phyloP scores from a whole-genome alignment of 768 basidiomycete species.

The Bullera alba region DNA sequence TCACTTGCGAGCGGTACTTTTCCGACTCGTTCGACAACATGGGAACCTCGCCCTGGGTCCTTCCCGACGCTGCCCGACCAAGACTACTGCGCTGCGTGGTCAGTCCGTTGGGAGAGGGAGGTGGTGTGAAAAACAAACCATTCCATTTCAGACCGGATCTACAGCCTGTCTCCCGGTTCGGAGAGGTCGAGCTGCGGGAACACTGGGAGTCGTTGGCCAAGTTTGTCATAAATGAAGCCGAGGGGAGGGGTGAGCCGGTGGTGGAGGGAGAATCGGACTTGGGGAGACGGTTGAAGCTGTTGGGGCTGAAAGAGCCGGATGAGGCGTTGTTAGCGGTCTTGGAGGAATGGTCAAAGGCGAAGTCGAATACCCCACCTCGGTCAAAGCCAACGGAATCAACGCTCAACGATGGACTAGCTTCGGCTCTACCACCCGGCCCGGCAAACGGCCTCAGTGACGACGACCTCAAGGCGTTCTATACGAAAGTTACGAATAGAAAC shows the following conservation, averaged over 20 bases:
- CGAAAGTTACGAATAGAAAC: conserved; percentile 21
- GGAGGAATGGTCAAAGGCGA: background rate
- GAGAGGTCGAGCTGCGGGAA: conserved; percentile 56
- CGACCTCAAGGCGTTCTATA: conserved; percentile 7
- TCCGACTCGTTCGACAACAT: conserved; percentile 45
- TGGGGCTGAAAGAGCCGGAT: conserved; percentile 11
- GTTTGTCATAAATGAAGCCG: too few species aligned
- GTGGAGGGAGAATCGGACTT: conserved; percentile 9
- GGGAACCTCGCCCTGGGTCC: conserved; percentile 21
- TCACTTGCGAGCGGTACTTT: conserved; percentile 70
- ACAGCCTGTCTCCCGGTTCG: conserved; percentile 73
- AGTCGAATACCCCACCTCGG: background rate
- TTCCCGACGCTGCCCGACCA: conserved; percentile 23
- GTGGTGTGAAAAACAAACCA: background rate
- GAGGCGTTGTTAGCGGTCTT: conserved; percentile 1
- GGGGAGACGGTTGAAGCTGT: conserved; percentile 1
- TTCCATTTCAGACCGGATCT: conserved; percentile 48
- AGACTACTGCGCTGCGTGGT: conserved; percentile 15
- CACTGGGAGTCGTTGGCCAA: conserved; percentile 65
- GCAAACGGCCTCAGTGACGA: conserved; percentile 2
- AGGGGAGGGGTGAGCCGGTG: too few species aligned
- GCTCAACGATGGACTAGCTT: too few species aligned
- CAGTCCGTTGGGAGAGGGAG: background rate
- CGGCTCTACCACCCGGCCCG: too few species aligned
- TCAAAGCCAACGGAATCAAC: background rate